Evolutionary conservation across 2,329 filamentous ascomycete genomes (phyloP).

Genomic region (Camptophora hylomeconis): DNA sequence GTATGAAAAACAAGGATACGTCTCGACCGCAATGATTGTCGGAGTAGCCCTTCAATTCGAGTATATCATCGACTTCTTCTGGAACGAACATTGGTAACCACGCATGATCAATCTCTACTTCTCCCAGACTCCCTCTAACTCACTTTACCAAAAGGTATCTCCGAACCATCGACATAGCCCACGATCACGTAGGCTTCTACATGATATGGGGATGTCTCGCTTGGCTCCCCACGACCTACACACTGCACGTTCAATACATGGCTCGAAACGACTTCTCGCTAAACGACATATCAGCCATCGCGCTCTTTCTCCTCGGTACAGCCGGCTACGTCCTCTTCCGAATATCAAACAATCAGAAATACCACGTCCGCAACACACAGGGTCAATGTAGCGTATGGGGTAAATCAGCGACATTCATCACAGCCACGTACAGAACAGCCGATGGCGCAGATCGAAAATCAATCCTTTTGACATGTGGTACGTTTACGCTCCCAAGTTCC

Average conservation of each 20-base stretch:
- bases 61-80: constrained; percentile 37
- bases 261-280: constrained; percentile 28
- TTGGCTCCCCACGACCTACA: constrained; percentile 35
- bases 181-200: constrained; percentile 33
- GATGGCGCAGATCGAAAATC: constrained; percentile 30
- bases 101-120: background rate
- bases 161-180: constrained; percentile 30
- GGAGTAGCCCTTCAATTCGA: constrained; percentile 31
- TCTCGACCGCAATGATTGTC: constrained; percentile 31
- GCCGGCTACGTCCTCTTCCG: constrained; percentile 33
- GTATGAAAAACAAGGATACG: constrained; percentile 28
- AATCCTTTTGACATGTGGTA: constrained; percentile 25
- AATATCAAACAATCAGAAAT: constrained; percentile 34
- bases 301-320: constrained; percentile 21
- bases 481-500: background rate
- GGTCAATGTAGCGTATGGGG: constrained; percentile 34
- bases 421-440: constrained; percentile 27
- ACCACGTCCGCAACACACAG: constrained; percentile 26
- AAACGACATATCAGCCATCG: constrained; percentile 15
- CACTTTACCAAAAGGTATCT: constrained; percentile 26
- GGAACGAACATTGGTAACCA: constrained; percentile 34
- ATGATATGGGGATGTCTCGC: constrained; percentile 33
- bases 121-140: background rate
- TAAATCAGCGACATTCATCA: constrained; percentile 26
- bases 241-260: constrained; percentile 36